A percentile compares a stretch with the other conserved stretches of the same genome.
phyloP scores from a whole-genome alignment of 2,329 filamentous ascomycete genomes.

The Pseudogymnoascus sp. region DNA sequence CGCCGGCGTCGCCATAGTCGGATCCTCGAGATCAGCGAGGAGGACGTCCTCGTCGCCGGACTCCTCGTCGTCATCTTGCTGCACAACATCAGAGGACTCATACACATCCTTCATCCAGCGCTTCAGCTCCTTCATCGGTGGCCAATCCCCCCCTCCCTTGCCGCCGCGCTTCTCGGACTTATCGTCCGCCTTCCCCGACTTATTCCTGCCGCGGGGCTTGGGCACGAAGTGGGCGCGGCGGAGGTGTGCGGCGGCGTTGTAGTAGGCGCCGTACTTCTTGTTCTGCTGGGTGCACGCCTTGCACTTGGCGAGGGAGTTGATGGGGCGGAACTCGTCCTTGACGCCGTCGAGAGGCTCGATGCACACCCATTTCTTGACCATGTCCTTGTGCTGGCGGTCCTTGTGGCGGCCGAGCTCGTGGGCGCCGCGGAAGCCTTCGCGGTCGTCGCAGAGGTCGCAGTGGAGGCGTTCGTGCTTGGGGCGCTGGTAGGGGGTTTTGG shows the following conservation, averaged over 20 bases:
- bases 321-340: slow-evolving; percentile 42
- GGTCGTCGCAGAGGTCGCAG: slow-evolving; percentile 72
- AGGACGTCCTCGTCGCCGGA: slow-evolving; percentile 30
- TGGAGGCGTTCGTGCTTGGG: slow-evolving; percentile 52
- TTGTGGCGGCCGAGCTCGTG: slow-evolving; percentile 73
- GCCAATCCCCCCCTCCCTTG: slow-evolving; percentile 43
- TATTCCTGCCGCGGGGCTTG: slow-evolving; percentile 42
- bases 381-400: slow-evolving; percentile 56
- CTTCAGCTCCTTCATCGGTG: slow-evolving; percentile 62
- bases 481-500: slow-evolving; percentile 31
- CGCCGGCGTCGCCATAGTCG: not conserved
- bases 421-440: slow-evolving; percentile 83
- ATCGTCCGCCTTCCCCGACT: slow-evolving; percentile 28
- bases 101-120: slow-evolving; percentile 53
- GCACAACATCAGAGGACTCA: slow-evolving; percentile 24
- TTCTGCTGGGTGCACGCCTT: slow-evolving; percentile 75
- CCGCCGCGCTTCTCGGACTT: slow-evolving; percentile 45
- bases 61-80: slow-evolving; percentile 33
- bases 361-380: slow-evolving; percentile 53
- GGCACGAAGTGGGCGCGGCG: slow-evolving; percentile 81
- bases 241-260: slow-evolving; percentile 89
- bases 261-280: slow-evolving; percentile 87
- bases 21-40: slow-evolving; percentile 16
- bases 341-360: slow-evolving; percentile 45
- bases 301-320: slow-evolving; percentile 68